These are phyloP conservation scores for Populus davidiana DNA, from an alignment of 345 rosid genomes.

Conservation along the genomic window DNA sequence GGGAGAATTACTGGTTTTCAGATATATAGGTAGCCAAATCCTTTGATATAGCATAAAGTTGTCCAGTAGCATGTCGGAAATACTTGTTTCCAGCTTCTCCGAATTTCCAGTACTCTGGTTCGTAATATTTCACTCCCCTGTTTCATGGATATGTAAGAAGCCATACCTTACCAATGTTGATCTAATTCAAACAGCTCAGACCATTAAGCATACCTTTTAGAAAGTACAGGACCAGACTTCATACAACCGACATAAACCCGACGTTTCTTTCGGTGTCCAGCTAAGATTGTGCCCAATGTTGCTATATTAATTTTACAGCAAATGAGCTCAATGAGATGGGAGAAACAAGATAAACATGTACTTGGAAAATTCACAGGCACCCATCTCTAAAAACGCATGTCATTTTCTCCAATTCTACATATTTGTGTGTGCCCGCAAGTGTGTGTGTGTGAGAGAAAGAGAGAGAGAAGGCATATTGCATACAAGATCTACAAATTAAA, in stretches of 20 bases:
- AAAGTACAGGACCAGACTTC: constrained; percentile 94
- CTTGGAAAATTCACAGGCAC: background rate
- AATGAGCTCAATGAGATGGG: background rate
- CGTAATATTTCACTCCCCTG: constrained; percentile 84
- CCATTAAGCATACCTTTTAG: constrained; percentile 51
- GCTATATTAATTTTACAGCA: constrained; percentile 36
- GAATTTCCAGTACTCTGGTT: constrained; percentile 90
- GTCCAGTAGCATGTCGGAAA: constrained; percentile 89
- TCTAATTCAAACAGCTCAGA: background rate
- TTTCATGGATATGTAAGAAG: constrained; percentile 13
- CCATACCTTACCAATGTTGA: background rate
- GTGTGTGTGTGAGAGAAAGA: background rate
- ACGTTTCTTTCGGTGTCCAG: constrained; percentile 46
- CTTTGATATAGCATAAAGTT: constrained; percentile 81
- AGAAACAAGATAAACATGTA: background rate
- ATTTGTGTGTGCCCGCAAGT: background rate
- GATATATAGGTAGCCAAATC: constrained; percentile 76
- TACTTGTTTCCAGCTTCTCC: constrained; percentile 72
- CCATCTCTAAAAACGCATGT: background rate
- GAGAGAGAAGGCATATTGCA: background rate
- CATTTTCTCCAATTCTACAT: background rate
- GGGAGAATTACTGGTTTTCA: constrained; percentile 56
- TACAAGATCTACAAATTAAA: background rate
- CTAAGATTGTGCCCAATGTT: constrained; percentile 54
- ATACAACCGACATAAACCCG: constrained; percentile 84